These are phyloP conservation scores for Trapa bicornis DNA, from an alignment of 345 rosid genomes.

Conservation along the genomic window DNA sequence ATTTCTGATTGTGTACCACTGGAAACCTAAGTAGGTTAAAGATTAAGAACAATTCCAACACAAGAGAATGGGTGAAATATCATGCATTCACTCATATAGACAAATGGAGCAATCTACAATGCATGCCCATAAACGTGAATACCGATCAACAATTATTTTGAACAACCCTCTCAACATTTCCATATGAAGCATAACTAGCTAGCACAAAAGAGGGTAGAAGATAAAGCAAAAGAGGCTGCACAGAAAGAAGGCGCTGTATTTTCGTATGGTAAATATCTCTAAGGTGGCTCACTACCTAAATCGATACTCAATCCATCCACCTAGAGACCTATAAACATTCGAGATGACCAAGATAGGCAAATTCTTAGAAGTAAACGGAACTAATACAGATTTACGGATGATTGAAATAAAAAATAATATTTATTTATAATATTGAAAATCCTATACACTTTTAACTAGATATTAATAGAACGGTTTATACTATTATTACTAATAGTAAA, in stretches of 20 bases:
- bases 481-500: too few relatives aligned
- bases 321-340: neutral
- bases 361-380: neutral
- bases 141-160: too few relatives aligned
- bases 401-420: too few relatives aligned
- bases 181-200: neutral
- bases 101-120: neutral
- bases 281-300: neutral
- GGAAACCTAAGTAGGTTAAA: neutral
- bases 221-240: neutral
- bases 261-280: neutral
- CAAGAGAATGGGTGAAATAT: neutral
- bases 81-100: neutral
- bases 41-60: neutral
- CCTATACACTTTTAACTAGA: too few relatives aligned
- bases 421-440: too few relatives aligned
- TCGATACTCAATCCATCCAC: neutral
- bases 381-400: neutral
- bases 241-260: too few relatives aligned
- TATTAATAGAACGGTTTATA: too few relatives aligned
- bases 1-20: neutral
- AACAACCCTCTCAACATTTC: too few relatives aligned
- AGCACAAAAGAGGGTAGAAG: neutral
- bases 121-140: neutral
- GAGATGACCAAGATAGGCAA: neutral